Evolutionary conservation across 495 filamentous ascomycete genomes (phyloP).

Genomic region (Talaromyces thailandensis): DNA sequence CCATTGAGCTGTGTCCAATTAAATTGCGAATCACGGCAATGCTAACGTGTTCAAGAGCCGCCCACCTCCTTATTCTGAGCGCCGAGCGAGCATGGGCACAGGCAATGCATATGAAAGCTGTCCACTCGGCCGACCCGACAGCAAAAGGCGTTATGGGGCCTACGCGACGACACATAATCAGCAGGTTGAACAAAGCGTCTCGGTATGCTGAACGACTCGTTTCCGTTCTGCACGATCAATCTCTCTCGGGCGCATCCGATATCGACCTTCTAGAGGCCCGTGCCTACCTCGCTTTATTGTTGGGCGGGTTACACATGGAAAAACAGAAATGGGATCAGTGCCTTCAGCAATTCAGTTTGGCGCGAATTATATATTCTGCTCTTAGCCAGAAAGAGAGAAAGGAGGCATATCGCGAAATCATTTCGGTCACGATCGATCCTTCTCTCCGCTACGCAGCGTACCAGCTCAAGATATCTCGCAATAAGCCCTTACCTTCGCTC

Average conservation of each 20-base stretch:
- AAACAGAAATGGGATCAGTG: constrained; percentile 79
- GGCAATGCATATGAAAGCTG: constrained; percentile 87
- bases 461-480: constrained; percentile 75
- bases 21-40: constrained; percentile 9
- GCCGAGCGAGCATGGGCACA: constrained; percentile 94
- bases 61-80: constrained; percentile 69
- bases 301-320: constrained; percentile 71
- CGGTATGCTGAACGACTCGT: constrained; percentile 61
- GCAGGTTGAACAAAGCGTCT: constrained; percentile 71
- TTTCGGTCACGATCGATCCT: constrained; percentile 80
- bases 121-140: constrained; percentile 63
- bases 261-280: constrained; percentile 76
- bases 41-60: constrained; percentile 47
- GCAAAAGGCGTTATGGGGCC: constrained; percentile 68
- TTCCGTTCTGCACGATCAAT: constrained; percentile 49
- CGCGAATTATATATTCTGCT: constrained; percentile 73
- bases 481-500: constrained; percentile 67
- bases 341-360: constrained; percentile 62
- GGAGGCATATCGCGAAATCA: constrained; percentile 76
- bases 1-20: background rate
- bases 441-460: constrained; percentile 93
- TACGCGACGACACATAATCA: constrained; percentile 77
- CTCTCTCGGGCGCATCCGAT: constrained; percentile 51
- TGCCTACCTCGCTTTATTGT: constrained; percentile 69
- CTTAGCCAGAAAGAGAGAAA: constrained; percentile 53